A percentile compares a stretch with the other conserved stretches of the same genome.
Conservation (phyloP, 441 rosid genomes). For the Erodium texanum region DNA sequence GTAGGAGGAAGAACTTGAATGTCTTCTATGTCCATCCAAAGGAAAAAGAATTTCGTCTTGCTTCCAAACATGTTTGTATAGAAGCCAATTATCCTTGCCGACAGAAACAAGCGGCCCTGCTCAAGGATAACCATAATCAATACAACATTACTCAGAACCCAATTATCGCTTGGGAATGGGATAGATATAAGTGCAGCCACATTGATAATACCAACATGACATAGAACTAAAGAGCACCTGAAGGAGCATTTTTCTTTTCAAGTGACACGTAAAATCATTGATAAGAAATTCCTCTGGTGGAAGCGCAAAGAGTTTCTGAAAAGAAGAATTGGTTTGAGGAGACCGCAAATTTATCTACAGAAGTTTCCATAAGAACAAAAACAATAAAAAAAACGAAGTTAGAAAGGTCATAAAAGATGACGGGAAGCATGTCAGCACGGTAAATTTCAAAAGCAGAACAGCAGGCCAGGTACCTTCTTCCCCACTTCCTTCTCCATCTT, state of each 20-base stretch:
- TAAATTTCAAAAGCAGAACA: conserved; percentile 13
- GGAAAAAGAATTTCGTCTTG: conserved; percentile 86
- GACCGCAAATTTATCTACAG: conserved; percentile 79
- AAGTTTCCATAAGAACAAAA: conserved; percentile 11
- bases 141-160: conserved; percentile 9
- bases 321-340: conserved; percentile 93
- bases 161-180: too few relatives aligned
- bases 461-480: conserved; percentile 53
- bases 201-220: conserved; percentile 8
- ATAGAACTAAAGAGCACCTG: conserved; percentile 45
- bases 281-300: conserved; percentile 94
- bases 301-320: conserved; percentile 91
- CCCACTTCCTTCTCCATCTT: conserved; percentile 99
- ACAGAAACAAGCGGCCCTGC: conserved; percentile 90
- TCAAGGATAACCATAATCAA: conserved; percentile 16
- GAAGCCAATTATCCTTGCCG: conserved; percentile 88
- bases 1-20: conserved; percentile 68
- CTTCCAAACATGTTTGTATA: conserved; percentile 83
- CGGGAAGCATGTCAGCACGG: conserved; percentile 2
- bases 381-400: neutral
- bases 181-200: neutral
- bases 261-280: conserved; percentile 95
- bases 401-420: conserved; percentile 8
- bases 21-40: conserved; percentile 95
- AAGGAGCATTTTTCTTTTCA: conserved; percentile 81